Percentiles rank a stretch among this genome's conserved stretches.
Evolutionary conservation across 2,329 filamentous ascomycete species (phyloP).

Genomic region (Xylariaceae sp.): DNA sequence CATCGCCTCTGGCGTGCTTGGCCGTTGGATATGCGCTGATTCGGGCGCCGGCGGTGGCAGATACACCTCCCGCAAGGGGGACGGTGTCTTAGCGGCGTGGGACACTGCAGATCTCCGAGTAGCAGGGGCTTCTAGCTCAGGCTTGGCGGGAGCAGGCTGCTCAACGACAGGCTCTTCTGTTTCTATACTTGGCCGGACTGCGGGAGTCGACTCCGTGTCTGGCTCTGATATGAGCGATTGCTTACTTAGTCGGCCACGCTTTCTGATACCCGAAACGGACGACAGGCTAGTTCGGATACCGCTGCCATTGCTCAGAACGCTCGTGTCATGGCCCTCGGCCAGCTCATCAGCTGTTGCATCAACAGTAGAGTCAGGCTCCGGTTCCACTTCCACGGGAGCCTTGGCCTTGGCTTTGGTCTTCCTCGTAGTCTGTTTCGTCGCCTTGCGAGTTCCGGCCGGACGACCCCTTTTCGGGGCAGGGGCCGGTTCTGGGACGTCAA

Average conservation of each 20-base stretch:
- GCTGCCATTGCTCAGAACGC: constrained; percentile 39
- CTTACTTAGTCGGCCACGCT: constrained; percentile 34
- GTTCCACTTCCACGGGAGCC: constrained; percentile 23
- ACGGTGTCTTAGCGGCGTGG: constrained; percentile 12
- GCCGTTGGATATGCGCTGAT: constrained; percentile 25
- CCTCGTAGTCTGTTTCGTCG: constrained; percentile 45
- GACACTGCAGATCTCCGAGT: constrained; percentile 23
- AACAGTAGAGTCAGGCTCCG: constrained; percentile 9
- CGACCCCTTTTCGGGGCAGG: constrained; percentile 50
- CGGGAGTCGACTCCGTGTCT: constrained; percentile 23
- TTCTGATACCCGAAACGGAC: constrained; percentile 26
- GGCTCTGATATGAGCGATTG: constrained; percentile 30
- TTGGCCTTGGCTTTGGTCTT: constrained; percentile 40
- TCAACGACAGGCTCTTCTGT: constrained; percentile 18
- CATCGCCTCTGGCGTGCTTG: constrained; percentile 40
- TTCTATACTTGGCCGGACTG: not conserved
- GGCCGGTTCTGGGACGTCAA: constrained; percentile 37
- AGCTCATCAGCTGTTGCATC: constrained; percentile 29
- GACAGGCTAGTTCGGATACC: constrained; percentile 36
- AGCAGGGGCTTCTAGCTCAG: constrained; percentile 6
- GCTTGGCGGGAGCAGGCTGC: constrained; percentile 20
- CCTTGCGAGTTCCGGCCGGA: constrained; percentile 45
- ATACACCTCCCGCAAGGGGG: constrained; percentile 24
- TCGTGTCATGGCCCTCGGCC: constrained; percentile 36
- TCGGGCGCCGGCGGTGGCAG: constrained; percentile 30